These are phyloP conservation scores for Salix caprea DNA, from an alignment of 345 rosid genomes.

Conservation along the genomic window DNA sequence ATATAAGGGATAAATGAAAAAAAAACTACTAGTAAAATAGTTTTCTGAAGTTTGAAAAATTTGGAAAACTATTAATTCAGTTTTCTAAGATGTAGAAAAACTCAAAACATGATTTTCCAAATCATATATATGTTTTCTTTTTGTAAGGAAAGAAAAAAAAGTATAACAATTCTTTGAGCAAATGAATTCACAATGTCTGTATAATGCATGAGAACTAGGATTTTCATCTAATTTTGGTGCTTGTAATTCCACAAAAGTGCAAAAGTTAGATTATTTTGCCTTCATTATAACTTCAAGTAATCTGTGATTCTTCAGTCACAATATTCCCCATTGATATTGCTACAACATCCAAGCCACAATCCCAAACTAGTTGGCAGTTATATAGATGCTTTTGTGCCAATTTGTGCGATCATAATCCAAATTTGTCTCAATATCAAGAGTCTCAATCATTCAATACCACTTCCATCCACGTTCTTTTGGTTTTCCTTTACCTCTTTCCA, in stretches of 20 bases:
- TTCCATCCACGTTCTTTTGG: background rate
- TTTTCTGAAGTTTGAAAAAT: background rate
- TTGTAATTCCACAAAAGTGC: background rate
- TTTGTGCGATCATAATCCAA: background rate
- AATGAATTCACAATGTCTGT: background rate
- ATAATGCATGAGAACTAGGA: background rate
- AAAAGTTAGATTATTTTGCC: too few relatives aligned
- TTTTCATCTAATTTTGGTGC: background rate
- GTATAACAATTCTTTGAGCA: background rate
- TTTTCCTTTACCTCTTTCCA: too few relatives aligned
- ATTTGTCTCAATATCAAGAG: background rate
- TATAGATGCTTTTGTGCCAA: background rate
- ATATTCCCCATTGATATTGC: too few relatives aligned
- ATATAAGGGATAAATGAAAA: background rate
- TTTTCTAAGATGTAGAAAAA: background rate
- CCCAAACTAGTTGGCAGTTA: background rate
- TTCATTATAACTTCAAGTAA: background rate
- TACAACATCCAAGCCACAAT: background rate
- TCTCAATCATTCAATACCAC: background rate
- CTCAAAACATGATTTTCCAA: background rate
- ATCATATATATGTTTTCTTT: background rate
- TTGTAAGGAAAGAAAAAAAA: background rate
- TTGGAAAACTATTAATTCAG: background rate
- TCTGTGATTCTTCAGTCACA: background rate
- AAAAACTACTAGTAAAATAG: background rate